Percentiles rank a stretch among this genome's conserved stretches.
Conservation (phyloP, 192 early-diverging fungal species). For the Helicostylum pulchrum region DNA sequence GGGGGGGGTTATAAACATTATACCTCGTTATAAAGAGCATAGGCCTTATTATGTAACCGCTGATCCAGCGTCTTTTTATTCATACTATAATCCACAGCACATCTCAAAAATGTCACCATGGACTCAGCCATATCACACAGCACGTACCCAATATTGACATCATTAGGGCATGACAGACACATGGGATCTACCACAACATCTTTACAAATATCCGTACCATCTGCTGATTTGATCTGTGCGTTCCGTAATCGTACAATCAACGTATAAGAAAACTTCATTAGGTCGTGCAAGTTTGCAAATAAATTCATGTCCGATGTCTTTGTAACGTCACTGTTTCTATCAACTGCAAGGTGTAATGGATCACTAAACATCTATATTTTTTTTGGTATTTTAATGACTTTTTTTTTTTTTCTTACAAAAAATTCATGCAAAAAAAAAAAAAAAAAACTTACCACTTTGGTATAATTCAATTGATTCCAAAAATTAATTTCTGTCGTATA, state of each 20-base stretch:
- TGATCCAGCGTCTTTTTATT: slow-evolving; percentile 23
- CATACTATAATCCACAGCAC: slow-evolving; percentile 20
- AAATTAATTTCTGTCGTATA: slow-evolving; percentile 34
- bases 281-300: slow-evolving; percentile 15
- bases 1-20: not conserved
- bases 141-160: slow-evolving; percentile 11
- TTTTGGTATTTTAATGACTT: not conserved
- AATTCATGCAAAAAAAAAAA: not conserved
- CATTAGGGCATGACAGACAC: not conserved
- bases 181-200: not conserved
- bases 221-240: not conserved
- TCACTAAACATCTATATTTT: slow-evolving; percentile 34
- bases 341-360: slow-evolving; percentile 26
- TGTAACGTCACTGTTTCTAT: slow-evolving; percentile 15
- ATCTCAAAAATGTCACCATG: slow-evolving; percentile 14
- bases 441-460: slow-evolving; percentile 24
- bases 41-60: slow-evolving; percentile 21
- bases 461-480: slow-evolving; percentile 44
- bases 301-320: slow-evolving; percentile 3
- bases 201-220: not conserved
- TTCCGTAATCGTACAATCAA: slow-evolving; percentile 8
- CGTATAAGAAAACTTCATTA: slow-evolving; percentile 19
- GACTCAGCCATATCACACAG: slow-evolving; percentile 14
- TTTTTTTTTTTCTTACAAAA: not conserved
- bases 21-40: slow-evolving; percentile 24